Evolutionary conservation across 2,329 filamentous ascomycete species (phyloP).

Genomic region (Apiospora malaysiana): DNA sequence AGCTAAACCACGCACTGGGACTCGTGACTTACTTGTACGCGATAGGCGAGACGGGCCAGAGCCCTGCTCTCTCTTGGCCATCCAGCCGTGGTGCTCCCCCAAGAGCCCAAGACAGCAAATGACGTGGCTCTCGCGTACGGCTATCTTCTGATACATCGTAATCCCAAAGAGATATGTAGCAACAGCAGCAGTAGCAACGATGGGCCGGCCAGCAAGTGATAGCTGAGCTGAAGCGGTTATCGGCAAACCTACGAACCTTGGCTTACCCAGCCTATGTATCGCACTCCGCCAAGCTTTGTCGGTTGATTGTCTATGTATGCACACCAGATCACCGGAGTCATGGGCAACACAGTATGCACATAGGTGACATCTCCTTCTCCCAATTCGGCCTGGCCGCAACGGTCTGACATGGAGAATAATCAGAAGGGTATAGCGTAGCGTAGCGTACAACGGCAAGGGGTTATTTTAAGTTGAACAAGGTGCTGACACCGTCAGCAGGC

Average conservation of each 20-base stretch:
- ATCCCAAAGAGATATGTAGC: neutral
- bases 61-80: neutral
- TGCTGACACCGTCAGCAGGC: conserved; percentile 17
- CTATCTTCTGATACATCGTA: neutral
- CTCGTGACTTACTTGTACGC: neutral
- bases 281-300: neutral
- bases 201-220: neutral
- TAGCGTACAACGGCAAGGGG: neutral
- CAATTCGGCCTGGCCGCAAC: conserved; percentile 10
- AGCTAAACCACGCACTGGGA: neutral
- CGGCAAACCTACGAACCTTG: neutral
- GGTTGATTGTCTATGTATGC: neutral
- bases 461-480: conserved; percentile 22
- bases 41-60: neutral
- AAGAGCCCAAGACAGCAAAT: neutral
- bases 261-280: neutral
- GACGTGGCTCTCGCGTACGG: neutral
- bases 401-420: neutral
- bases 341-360: neutral
- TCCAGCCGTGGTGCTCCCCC: neutral
- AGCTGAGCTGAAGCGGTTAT: neutral
- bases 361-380: neutral
- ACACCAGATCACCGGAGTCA: neutral
- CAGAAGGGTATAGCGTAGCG: neutral
- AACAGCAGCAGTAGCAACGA: neutral